A percentile compares a stretch with the other conserved stretches of the same genome.
phyloP scores from a whole-genome alignment of 1,284 basidiomycete species.

The Papiliotrema laurentii region DNA sequence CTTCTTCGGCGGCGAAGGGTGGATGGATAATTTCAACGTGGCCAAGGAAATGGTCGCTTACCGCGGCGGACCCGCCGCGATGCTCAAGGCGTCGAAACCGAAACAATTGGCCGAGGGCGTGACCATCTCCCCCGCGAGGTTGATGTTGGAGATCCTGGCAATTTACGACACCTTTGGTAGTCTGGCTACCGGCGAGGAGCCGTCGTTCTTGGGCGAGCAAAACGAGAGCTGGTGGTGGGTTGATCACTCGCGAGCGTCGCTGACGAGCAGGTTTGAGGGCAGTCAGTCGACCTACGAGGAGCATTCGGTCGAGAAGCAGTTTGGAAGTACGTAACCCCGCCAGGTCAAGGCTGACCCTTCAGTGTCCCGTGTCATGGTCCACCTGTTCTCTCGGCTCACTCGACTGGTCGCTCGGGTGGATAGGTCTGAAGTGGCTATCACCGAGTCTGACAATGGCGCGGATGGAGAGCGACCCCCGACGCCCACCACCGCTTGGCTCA shows the following conservation, averaged over 20 bases:
- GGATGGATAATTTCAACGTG: slow-evolving; percentile 50
- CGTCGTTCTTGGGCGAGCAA: slow-evolving; percentile 47
- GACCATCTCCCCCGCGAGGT: slow-evolving; percentile 47
- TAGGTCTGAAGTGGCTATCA: slow-evolving; percentile 14
- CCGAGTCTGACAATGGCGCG: slow-evolving; percentile 14
- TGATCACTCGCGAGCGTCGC: background rate
- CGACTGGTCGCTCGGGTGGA: slow-evolving; percentile 31
- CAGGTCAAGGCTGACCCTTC: background rate
- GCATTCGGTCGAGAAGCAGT: slow-evolving; percentile 53
- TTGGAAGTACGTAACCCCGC: slow-evolving; percentile 48
- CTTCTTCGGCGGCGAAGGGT: slow-evolving; percentile 51
- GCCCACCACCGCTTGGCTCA: slow-evolving; percentile 2
- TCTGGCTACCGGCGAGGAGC: slow-evolving; percentile 49
- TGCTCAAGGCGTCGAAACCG: slow-evolving; percentile 35
- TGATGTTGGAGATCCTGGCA: slow-evolving; percentile 53
- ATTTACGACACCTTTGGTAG: slow-evolving; percentile 54
- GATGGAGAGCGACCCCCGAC: background rate
- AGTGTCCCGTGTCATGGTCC: slow-evolving; percentile 45
- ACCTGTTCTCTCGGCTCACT: slow-evolving; percentile 37
- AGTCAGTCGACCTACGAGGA: slow-evolving; percentile 45
- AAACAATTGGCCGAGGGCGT: slow-evolving; percentile 39
- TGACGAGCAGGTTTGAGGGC: slow-evolving; percentile 24
- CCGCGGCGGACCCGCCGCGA: slow-evolving; percentile 47
- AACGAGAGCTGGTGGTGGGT: slow-evolving; percentile 50
- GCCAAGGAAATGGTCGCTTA: slow-evolving; percentile 50